phyloP scores from a whole-genome alignment of 225 moss, liverwort and hornwort species.

The Straminergon stramineum region DNA sequence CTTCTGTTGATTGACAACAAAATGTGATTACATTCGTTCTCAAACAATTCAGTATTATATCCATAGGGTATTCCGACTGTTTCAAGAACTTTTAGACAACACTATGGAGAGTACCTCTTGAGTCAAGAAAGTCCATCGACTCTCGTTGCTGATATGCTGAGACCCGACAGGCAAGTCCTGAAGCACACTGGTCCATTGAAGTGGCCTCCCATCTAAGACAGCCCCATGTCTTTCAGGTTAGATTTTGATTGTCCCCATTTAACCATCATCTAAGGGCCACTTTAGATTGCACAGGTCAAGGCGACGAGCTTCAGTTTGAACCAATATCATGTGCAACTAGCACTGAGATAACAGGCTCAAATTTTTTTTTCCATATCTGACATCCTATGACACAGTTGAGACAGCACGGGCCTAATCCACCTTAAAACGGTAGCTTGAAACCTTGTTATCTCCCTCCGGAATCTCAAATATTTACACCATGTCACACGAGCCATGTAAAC shows the following conservation, averaged over 20 bases:
- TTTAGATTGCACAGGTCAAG: background rate
- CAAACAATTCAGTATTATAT: background rate
- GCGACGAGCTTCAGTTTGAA: background rate
- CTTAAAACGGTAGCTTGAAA: background rate
- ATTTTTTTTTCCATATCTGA: background rate
- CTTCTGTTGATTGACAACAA: background rate
- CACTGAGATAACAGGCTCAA: background rate
- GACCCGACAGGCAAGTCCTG: constrained; percentile 46
- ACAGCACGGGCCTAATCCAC: background rate
- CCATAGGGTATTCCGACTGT: background rate
- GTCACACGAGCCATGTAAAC: background rate
- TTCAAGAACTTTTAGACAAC: background rate
- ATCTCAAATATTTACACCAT: background rate
- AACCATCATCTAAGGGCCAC: background rate
- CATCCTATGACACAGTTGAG: background rate
- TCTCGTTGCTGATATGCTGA: constrained; percentile 33
- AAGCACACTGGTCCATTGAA: constrained; percentile 44
- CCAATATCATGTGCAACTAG: background rate
- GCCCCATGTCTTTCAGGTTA: background rate
- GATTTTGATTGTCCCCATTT: background rate
- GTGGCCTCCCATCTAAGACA: constrained; percentile 50
- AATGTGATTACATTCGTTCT: background rate
- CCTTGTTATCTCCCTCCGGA: background rate
- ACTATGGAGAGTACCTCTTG: constrained; percentile 52
- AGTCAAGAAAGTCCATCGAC: constrained; percentile 89